phyloP scores from a whole-genome alignment of 1,139 yeast genomes.

The Blastobotrys indianensis region DNA sequence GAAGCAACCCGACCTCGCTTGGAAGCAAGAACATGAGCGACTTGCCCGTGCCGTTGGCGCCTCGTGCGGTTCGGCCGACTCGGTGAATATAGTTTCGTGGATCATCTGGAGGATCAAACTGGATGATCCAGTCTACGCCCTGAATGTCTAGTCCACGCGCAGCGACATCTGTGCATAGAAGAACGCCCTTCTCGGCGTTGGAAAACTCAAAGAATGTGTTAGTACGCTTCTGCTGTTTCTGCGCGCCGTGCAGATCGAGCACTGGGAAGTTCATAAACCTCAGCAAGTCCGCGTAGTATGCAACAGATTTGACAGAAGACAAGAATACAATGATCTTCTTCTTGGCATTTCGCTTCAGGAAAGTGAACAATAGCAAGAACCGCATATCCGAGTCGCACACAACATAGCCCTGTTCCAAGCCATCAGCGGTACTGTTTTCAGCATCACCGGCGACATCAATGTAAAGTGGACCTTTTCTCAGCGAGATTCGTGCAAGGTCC shows the following conservation, averaged over 20 bases:
- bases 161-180: constrained; percentile 95
- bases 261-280: constrained; percentile 96
- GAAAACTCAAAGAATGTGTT: constrained; percentile 97
- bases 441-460: constrained; percentile 84
- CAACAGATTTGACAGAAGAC: constrained; percentile 95
- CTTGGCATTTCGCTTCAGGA: constrained; percentile 76
- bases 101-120: constrained; percentile 98
- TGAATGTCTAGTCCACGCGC: constrained; percentile 98
- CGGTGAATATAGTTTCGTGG: constrained; percentile 97
- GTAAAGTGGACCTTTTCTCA: constrained; percentile 91
- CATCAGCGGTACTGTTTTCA: constrained; percentile 87
- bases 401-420: constrained; percentile 96
- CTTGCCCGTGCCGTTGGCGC: constrained; percentile 84
- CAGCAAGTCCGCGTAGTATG: constrained; percentile 87
- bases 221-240: constrained; percentile 96
- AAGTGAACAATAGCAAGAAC: constrained; percentile 81
- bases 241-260: constrained; percentile 92
- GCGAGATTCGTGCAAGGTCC: constrained; percentile 92
- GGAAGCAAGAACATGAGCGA: constrained; percentile 94
- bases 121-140: constrained; percentile 95
- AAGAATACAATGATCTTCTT: constrained; percentile 92
- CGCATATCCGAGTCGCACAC: constrained; percentile 95
- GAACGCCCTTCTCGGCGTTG: constrained; percentile 89
- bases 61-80: constrained; percentile 98
- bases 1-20: constrained; percentile 84